A percentile compares a stretch with the other conserved stretches of the same genome.
Conservation (phyloP, 169 alveolate genomes). For the Babesia caballi region DNA sequence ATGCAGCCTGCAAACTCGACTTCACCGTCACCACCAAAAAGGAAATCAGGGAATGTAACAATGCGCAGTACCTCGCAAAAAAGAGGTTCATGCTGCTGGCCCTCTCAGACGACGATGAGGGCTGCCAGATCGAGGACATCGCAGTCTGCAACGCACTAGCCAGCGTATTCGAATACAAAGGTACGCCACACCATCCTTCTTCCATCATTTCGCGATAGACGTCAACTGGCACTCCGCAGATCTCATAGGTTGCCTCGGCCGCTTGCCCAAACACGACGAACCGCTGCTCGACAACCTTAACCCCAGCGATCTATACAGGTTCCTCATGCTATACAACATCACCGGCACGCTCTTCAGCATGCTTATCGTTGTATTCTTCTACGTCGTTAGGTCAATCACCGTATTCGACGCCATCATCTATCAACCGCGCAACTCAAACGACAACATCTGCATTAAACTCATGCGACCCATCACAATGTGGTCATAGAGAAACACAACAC, state of each 20-base stretch:
- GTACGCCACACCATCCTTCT: no score
- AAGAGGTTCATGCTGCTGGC: slow-evolving; percentile 43
- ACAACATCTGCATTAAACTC: slow-evolving; percentile 34
- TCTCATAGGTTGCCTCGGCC: slow-evolving; percentile 43
- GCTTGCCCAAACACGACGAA: slow-evolving; percentile 24
- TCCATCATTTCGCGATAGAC: slow-evolving; percentile 12
- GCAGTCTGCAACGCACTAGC: slow-evolving; percentile 53
- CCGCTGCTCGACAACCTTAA: slow-evolving; percentile 31
- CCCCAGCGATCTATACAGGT: slow-evolving; percentile 57
- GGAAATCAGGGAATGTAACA: slow-evolving; percentile 59
- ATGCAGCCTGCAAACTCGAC: slow-evolving; percentile 51
- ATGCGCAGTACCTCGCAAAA: slow-evolving; percentile 25
- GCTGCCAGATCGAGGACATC: slow-evolving; percentile 39
- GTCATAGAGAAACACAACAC: slow-evolving; percentile 5
- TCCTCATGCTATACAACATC: slow-evolving; percentile 35
- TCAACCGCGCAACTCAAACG: slow-evolving; percentile 56
- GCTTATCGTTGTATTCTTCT: slow-evolving; percentile 38
- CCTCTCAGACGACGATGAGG: slow-evolving; percentile 6
- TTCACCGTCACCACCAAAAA: neutral
- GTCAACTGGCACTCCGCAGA: slow-evolving; percentile 34
- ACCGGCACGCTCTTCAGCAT: slow-evolving; percentile 19
- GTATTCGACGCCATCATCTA: slow-evolving; percentile 65
- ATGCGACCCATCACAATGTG: slow-evolving; percentile 61
- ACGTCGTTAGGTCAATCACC: slow-evolving; percentile 37
- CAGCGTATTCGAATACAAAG: slow-evolving; percentile 17